phyloP scores from a whole-genome alignment of 768 basidiomycete genomes.

The Strobilomyces confusus region DNA sequence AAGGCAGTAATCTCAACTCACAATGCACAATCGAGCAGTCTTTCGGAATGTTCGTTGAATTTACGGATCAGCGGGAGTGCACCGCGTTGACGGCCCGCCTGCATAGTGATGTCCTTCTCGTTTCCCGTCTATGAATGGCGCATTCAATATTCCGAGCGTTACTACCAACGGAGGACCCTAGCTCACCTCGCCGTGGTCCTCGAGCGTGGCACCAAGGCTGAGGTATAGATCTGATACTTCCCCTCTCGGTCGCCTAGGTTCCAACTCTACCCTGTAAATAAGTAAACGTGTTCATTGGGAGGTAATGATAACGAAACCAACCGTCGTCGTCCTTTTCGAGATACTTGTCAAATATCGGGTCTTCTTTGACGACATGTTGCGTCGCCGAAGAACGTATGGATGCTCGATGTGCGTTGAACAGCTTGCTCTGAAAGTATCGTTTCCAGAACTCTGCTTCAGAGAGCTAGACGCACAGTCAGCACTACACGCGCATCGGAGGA shows the following conservation, averaged over 20 bases:
- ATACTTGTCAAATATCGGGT: constrained; percentile 93
- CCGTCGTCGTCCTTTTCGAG: constrained; percentile 95
- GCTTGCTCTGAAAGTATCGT: constrained; percentile 92
- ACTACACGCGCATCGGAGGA: background rate
- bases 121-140: constrained; percentile 67
- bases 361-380: constrained; percentile 88
- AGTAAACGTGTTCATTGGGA: background rate
- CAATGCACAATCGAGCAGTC: constrained; percentile 79
- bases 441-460: constrained; percentile 94
- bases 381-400: constrained; percentile 77
- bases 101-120: constrained; percentile 91
- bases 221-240: constrained; percentile 74
- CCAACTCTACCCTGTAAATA: constrained; percentile 50
- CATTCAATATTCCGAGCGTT: background rate
- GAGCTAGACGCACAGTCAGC: constrained; percentile 40
- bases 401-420: constrained; percentile 93
- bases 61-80: constrained; percentile 91
- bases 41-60: constrained; percentile 96
- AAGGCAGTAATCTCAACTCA: constrained; percentile 30
- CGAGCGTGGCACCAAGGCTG: constrained; percentile 81
- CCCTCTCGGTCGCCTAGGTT: constrained; percentile 67
- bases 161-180: background rate
- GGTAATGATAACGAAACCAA: constrained; percentile 32
- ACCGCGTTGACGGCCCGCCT: constrained; percentile 82
- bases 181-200: constrained; percentile 84